Percentiles rank a stretch among this genome's conserved stretches.
phyloP scores from a whole-genome alignment of 2,329 filamentous ascomycete genomes.

The Aspergillus pseudoviridinutans region DNA sequence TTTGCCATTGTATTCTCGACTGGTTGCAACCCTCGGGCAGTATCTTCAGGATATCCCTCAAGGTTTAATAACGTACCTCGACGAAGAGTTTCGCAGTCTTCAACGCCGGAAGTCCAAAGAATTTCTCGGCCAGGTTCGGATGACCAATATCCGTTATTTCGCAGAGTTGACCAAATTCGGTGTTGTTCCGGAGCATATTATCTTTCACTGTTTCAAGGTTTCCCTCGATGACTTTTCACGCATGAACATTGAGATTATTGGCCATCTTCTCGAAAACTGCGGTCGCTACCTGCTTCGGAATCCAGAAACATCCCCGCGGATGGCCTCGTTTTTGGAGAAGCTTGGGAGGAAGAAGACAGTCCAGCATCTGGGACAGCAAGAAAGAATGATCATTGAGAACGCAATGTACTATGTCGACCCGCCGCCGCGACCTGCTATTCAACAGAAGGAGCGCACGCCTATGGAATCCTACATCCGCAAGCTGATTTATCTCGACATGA shows the following conservation, averaged over 20 bases:
- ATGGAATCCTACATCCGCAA: conserved; percentile 91
- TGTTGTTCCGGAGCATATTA: conserved; percentile 95
- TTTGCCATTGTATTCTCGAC: conserved; percentile 82
- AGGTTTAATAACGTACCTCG: conserved; percentile 83
- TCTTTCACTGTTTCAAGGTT: conserved; percentile 97
- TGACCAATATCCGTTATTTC: conserved; percentile 94
- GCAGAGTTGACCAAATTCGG: conserved; percentile 97
- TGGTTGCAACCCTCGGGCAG: conserved; percentile 87
- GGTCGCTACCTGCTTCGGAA: conserved; percentile 90
- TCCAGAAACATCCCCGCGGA: conserved; percentile 85
- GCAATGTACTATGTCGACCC: conserved; percentile 97
- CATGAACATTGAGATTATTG: conserved; percentile 99
- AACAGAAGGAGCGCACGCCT: conserved; percentile 92
- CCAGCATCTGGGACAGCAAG: conserved; percentile 90
- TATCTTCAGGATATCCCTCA: conserved; percentile 95
- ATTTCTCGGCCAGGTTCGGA: conserved; percentile 87
- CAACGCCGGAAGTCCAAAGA: conserved; percentile 97
- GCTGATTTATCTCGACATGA: conserved; percentile 88
- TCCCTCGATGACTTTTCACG: conserved; percentile 95
- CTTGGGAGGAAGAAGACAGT: conserved; percentile 93
- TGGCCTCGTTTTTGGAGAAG: conserved; percentile 91
- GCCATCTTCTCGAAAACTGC: conserved; percentile 92
- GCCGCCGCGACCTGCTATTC: conserved; percentile 85
- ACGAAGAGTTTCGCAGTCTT: conserved; percentile 93
- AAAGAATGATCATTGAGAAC: conserved; percentile 97